phyloP scores from a whole-genome alignment of 2,329 filamentous ascomycete genomes.

The Aureobasidium uvarum region DNA sequence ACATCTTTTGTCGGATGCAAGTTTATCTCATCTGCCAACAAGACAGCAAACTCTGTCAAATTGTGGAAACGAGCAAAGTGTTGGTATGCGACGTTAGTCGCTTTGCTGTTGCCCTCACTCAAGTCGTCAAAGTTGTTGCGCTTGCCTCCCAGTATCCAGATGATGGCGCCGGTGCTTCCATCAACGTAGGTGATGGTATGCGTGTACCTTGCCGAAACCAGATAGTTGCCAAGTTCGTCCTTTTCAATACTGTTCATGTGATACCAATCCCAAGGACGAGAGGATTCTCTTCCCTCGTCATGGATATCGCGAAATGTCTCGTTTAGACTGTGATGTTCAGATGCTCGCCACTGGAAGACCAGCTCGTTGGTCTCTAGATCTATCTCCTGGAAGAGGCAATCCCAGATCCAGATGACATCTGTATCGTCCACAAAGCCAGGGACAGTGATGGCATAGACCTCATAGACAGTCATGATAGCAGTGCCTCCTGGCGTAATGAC shows the following conservation, averaged over 20 bases:
- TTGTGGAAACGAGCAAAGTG: slow-evolving; percentile 49
- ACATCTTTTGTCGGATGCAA: slow-evolving; percentile 3
- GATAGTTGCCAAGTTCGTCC: slow-evolving; percentile 51
- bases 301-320: slow-evolving; percentile 29
- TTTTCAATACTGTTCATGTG: slow-evolving; percentile 59
- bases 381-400: slow-evolving; percentile 47
- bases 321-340: slow-evolving; percentile 36
- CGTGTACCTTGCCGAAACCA: slow-evolving; percentile 54
- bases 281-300: slow-evolving; percentile 43
- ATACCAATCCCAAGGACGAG: slow-evolving; percentile 50
- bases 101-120: slow-evolving; percentile 9
- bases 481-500: slow-evolving; percentile 45
- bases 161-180: slow-evolving; percentile 47
- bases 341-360: slow-evolving; percentile 44
- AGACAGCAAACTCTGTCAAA: slow-evolving; percentile 44
- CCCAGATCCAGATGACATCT: slow-evolving; percentile 33
- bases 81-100: slow-evolving; percentile 47
- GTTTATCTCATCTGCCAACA: slow-evolving; percentile 28
- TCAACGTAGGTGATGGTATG: slow-evolving; percentile 52
- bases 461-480: slow-evolving; percentile 47
- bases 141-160: slow-evolving; percentile 51
- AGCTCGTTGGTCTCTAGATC: slow-evolving; percentile 42
- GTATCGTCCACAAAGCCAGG: not conserved
- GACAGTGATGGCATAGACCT: slow-evolving; percentile 40
- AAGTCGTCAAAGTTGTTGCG: slow-evolving; percentile 33